Conservation (phyloP, 2,329 filamentous ascomycete genomes). For the Chaetomiaceae sp. region DNA sequence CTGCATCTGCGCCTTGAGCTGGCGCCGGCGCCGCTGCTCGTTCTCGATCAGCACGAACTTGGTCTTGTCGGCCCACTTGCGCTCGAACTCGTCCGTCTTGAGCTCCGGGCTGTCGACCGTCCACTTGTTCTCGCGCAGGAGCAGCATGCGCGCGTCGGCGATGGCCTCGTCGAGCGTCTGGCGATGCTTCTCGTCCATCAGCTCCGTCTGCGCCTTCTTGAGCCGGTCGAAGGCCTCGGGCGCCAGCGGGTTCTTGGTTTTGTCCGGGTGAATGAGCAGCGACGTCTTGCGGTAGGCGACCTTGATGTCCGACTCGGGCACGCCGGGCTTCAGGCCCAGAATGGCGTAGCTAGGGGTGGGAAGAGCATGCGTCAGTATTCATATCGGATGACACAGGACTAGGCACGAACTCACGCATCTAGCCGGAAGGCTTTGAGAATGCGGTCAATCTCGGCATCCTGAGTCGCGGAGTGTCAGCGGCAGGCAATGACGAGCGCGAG, state of each 20-base stretch:
- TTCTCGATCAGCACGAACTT: constrained; percentile 88
- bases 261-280: constrained; percentile 98
- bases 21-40: constrained; percentile 74
- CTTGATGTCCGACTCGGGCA: constrained; percentile 95
- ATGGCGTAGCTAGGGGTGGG: constrained; percentile 85
- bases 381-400: no score
- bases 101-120: constrained; percentile 83
- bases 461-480: constrained; percentile 17
- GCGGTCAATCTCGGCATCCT: constrained; percentile 94
- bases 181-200: constrained; percentile 92
- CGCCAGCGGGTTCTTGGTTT: constrained; percentile 82
- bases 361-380: no score
- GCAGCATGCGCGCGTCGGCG: constrained; percentile 86
- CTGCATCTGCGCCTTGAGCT: constrained; percentile 90
- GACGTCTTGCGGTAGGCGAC: constrained; percentile 91
- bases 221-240: constrained; percentile 95
- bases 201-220: constrained; percentile 85
- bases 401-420: constrained; percentile 41
- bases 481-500: neutral
- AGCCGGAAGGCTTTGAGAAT: constrained; percentile 85
- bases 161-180: constrained; percentile 87
- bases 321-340: constrained; percentile 89
- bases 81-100: constrained; percentile 74
- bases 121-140: constrained; percentile 92
- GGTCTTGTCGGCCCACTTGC: constrained; percentile 84